Percentiles rank a stretch among this genome's conserved stretches.
phyloP scores from a whole-genome alignment of 2,329 filamentous ascomycete species.

The Dothistroma pini region DNA sequence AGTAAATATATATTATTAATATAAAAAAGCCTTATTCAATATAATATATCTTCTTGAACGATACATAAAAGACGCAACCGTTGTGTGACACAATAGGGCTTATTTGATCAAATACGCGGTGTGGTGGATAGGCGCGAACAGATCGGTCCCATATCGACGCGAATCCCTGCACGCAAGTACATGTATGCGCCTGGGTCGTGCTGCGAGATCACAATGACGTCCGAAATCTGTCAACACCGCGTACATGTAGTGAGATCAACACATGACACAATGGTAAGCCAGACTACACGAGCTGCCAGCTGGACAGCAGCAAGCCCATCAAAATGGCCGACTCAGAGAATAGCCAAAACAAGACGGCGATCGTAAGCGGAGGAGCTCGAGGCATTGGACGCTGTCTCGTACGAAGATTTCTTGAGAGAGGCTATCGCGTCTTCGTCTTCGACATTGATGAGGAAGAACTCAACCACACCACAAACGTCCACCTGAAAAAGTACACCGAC shows the following conservation, averaged over 20 bases:
- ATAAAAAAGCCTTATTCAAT: no score
- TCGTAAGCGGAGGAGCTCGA: conserved; percentile 34
- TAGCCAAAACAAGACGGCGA: conserved; percentile 14
- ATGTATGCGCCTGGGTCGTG: background rate
- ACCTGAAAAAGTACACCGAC: conserved; percentile 29
- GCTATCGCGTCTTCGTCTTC: conserved; percentile 40
- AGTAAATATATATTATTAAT: no score
- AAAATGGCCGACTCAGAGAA: background rate
- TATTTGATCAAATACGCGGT: no score
- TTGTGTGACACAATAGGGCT: no score
- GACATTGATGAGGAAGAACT: conserved; percentile 40
- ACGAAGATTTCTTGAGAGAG: conserved; percentile 35
- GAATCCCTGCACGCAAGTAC: background rate
- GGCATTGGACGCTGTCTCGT: conserved; percentile 36
- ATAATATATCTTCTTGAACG: no score
- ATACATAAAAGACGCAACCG: no score
- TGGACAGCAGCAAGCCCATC: background rate
- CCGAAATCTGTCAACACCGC: background rate
- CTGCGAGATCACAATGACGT: background rate
- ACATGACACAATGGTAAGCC: background rate
- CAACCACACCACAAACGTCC: conserved; percentile 31
- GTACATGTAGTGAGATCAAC: background rate
- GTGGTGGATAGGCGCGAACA: no score
- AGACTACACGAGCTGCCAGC: background rate
- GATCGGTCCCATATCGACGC: no score